Conservation (phyloP, 148 eudicot genomes). For the Cornus controversa region DNA sequence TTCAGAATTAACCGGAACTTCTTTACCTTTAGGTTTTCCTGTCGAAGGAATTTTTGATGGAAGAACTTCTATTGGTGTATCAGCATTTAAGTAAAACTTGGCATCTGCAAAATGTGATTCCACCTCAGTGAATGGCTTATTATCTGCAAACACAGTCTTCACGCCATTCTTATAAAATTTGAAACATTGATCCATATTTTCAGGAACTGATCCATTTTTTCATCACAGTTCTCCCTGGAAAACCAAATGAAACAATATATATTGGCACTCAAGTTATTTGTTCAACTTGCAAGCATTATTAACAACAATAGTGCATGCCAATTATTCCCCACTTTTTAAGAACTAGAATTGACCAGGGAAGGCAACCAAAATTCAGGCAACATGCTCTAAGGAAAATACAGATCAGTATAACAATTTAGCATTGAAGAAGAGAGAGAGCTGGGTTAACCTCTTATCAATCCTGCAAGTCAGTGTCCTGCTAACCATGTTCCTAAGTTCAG, state of each 20-base stretch:
- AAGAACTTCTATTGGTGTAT: no score
- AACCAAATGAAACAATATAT: background rate
- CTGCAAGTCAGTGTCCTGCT: conserved; percentile 97
- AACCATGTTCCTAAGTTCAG: conserved; percentile 83
- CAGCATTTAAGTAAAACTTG: no score
- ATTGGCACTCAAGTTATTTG: background rate
- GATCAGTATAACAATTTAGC: background rate
- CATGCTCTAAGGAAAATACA: background rate
- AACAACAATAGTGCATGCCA: background rate
- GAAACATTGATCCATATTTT: no score
- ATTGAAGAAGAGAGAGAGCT: background rate
- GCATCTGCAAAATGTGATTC: no score
- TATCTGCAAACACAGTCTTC: no score
- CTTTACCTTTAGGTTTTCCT: no score
- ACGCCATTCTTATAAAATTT: no score
- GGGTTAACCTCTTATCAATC: conserved; percentile 79
- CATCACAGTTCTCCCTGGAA: conserved; percentile 80
- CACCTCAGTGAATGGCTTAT: no score
- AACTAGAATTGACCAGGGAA: background rate
- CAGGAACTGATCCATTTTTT: conserved; percentile 91
- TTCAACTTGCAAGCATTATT: background rate
- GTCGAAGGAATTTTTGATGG: no score
- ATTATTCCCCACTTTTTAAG: background rate
- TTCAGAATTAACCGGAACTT: no score
- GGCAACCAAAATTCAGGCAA: background rate